phyloP scores from a whole-genome alignment of 306 rosid species.

The Glycine latifolia region DNA sequence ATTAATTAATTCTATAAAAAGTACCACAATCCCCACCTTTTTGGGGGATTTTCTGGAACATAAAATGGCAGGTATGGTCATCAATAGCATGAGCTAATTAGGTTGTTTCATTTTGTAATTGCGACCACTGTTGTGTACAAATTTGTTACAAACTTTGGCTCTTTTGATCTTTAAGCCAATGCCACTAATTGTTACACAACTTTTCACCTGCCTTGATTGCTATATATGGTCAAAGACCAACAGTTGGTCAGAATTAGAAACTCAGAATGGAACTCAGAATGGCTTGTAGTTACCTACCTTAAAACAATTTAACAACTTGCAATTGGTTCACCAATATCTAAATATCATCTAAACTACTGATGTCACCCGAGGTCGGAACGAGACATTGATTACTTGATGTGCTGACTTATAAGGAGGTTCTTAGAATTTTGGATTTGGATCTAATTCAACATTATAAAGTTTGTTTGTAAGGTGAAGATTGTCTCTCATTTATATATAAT shows the following conservation, averaged over 20 bases:
- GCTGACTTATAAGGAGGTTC: too few relatives aligned
- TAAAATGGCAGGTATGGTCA: constrained; percentile 47
- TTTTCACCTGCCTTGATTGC: constrained; percentile 46
- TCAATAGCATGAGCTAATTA: not conserved
- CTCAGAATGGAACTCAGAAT: constrained; percentile 3
- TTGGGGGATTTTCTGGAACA: constrained; percentile 24
- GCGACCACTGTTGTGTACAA: constrained; percentile 23
- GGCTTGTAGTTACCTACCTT: constrained; percentile 31
- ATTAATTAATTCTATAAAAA: not conserved
- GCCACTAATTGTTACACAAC: constrained; percentile 10
- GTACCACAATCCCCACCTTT: constrained; percentile 8
- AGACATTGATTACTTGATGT: too few relatives aligned
- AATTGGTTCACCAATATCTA: constrained; percentile 29
- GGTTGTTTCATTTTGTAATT: not conserved
- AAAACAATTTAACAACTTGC: constrained; percentile 21
- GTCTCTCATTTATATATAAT: too few relatives aligned
- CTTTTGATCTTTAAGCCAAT: constrained; percentile 4
- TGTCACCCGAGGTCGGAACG: too few relatives aligned
- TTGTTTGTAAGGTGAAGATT: too few relatives aligned
- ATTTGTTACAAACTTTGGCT: too few relatives aligned
- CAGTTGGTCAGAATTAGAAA: constrained; percentile 41
- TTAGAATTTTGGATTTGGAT: too few relatives aligned
- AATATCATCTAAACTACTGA: not conserved
- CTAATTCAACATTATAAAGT: too few relatives aligned
- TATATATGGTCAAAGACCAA: constrained; percentile 35